Percentiles rank a stretch among this genome's conserved stretches.
Evolutionary conservation across 1,284 basidiomycete species (phyloP).

Genomic region (Trametes polyzona): DNA sequence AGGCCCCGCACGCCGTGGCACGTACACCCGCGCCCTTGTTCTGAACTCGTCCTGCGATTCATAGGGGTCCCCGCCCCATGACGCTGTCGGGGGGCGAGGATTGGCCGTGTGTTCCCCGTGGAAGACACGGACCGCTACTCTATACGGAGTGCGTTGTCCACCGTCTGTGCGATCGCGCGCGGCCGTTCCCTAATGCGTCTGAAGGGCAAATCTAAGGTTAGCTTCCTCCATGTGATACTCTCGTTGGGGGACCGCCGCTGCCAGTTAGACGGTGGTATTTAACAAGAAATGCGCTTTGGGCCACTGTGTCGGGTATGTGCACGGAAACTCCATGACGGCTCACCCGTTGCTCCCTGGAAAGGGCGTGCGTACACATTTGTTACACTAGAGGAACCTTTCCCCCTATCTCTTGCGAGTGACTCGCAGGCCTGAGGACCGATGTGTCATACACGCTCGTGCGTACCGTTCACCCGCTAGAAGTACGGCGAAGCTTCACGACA

Average conservation of each 20-base stretch:
- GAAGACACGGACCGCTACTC: neutral
- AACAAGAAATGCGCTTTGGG: neutral
- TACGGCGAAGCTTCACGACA: conserved; percentile 9
- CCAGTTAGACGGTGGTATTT: neutral
- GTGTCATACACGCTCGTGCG: too few species aligned
- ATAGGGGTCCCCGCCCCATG: neutral
- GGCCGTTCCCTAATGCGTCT: neutral
- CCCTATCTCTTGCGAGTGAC: too few species aligned
- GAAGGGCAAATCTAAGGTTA: neutral
- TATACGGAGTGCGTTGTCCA: conserved; percentile 5
- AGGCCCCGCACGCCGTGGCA: neutral
- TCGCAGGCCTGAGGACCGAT: too few species aligned
- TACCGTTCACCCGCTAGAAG: too few species aligned
- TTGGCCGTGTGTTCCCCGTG: neutral
- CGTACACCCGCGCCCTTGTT: neutral
- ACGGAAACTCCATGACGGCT: too few species aligned
- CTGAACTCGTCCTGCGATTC: neutral
- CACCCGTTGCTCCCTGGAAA: too few species aligned
- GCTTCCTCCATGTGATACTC: neutral
- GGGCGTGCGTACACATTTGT: too few species aligned
- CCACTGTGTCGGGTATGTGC: too few species aligned
- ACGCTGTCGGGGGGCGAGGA: neutral
- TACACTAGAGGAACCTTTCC: too few species aligned
- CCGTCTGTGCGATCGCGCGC: neutral
- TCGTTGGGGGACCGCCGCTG: neutral